Percentiles rank a stretch among this genome's conserved stretches.
Conservation (phyloP, 2,329 filamentous ascomycete genomes). For the Rutstroemia sp. region DNA sequence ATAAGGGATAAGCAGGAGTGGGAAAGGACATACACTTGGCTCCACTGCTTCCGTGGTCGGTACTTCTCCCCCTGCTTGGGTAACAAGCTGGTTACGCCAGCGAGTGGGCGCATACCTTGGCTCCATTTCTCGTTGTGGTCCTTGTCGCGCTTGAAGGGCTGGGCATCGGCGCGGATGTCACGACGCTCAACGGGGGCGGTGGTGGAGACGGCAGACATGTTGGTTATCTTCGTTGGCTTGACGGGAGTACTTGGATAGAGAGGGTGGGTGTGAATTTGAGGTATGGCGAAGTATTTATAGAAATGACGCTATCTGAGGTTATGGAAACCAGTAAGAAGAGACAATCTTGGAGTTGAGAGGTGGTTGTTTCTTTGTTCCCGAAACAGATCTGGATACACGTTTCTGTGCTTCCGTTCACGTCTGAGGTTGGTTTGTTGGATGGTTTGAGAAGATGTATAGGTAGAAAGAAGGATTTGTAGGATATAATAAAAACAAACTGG, state of each 20-base stretch:
- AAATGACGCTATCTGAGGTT: neutral
- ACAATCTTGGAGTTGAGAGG: neutral
- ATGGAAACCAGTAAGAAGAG: neutral
- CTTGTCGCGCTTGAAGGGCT: constrained; percentile 27
- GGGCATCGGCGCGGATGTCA: constrained; percentile 27
- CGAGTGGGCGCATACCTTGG: constrained; percentile 18
- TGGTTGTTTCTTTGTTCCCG: constrained; percentile 5
- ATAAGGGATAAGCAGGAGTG: neutral
- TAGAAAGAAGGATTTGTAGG: neutral
- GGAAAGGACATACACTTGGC: constrained; percentile 13
- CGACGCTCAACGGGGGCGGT: constrained; percentile 23
- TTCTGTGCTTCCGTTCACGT: constrained; percentile 2
- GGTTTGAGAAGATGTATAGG: neutral
- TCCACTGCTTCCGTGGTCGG: constrained; percentile 22
- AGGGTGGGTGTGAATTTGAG: neutral
- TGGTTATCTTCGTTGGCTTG: neutral
- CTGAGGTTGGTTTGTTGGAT: neutral
- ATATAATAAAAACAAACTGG: neutral
- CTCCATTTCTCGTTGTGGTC: constrained; percentile 27
- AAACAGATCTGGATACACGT: neutral
- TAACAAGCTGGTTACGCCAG: constrained; percentile 8
- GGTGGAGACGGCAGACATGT: constrained; percentile 23
- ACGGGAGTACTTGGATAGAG: neutral
- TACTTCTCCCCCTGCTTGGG: constrained; percentile 17
- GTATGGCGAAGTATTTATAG: neutral